phyloP scores from a whole-genome alignment of 352 stramenopile genomes.

The Globisporangium orthogonon region DNA sequence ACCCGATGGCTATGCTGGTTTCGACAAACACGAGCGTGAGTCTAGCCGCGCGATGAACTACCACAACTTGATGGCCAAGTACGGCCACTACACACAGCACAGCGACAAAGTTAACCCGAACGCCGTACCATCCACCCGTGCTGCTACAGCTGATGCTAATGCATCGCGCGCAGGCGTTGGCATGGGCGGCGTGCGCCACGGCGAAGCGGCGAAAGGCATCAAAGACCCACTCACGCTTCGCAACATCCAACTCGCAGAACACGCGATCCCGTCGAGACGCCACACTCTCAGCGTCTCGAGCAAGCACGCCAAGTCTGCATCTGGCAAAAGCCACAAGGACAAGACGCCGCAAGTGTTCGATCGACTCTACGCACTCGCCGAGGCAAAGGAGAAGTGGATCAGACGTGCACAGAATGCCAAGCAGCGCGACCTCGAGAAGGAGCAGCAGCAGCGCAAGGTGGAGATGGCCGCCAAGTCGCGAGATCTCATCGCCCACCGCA shows the following conservation, averaged over 20 bases:
- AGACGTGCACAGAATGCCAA: slow-evolving; percentile 63
- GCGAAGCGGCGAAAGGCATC: slow-evolving; percentile 4
- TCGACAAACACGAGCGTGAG: slow-evolving; percentile 28
- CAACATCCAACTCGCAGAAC: slow-evolving; percentile 31
- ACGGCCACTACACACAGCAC: slow-evolving; percentile 65
- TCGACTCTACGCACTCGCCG: slow-evolving; percentile 59
- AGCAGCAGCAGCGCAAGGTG: slow-evolving; percentile 35
- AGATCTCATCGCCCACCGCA: slow-evolving; percentile 45
- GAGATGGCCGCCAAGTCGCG: slow-evolving; percentile 60
- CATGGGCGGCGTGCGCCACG: not conserved
- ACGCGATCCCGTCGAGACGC: slow-evolving; percentile 13
- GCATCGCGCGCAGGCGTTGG: too few relatives aligned
- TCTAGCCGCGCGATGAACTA: slow-evolving; percentile 59
- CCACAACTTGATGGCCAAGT: slow-evolving; percentile 69
- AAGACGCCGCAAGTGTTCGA: slow-evolving; percentile 42
- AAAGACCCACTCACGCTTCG: slow-evolving; percentile 25
- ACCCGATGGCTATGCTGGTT: not conserved
- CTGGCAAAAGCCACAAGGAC: slow-evolving; percentile 19
- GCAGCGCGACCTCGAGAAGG: slow-evolving; percentile 37
- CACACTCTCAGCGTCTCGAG: slow-evolving; percentile 5
- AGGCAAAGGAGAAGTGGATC: slow-evolving; percentile 72
- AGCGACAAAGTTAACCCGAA: slow-evolving; percentile 44
- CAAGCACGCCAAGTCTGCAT: not conserved
- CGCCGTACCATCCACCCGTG: not conserved
- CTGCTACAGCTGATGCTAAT: not conserved